Evolutionary conservation across 495 filamentous ascomycete species (phyloP).

Genomic region (Lophiostoma macrostomum): DNA sequence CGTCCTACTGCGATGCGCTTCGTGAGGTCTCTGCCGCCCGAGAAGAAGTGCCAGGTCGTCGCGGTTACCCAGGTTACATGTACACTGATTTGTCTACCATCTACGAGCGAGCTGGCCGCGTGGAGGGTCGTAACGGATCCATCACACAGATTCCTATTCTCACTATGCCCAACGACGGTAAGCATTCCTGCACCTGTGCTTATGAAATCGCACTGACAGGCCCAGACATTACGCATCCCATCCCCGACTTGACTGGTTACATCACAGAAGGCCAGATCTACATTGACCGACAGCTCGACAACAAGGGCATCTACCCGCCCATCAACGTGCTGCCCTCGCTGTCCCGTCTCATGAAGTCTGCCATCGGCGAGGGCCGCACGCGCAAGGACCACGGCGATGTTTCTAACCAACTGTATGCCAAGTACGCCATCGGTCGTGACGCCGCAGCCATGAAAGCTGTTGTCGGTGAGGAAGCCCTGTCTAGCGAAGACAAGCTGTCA

Average conservation of each 20-base stretch:
- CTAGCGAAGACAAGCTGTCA: conserved; percentile 92
- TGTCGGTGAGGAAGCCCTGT: conserved; percentile 95
- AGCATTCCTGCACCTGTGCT: conserved; percentile 6
- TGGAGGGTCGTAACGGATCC: conserved; percentile 93
- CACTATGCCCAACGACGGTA: conserved; percentile 98
- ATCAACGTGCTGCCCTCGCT: conserved; percentile 99
- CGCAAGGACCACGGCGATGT: conserved; percentile 96
- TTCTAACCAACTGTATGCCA: conserved; percentile 98
- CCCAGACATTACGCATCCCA: conserved; percentile 95
- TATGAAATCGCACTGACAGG: not conserved
- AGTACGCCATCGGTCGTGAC: conserved; percentile 98
- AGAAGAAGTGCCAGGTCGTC: conserved; percentile 99
- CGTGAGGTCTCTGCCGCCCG: conserved; percentile 96
- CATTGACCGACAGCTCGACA: conserved; percentile 89
- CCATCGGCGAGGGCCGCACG: conserved; percentile 94
- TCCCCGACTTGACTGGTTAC: conserved; percentile 97
- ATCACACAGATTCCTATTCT: conserved; percentile 99
- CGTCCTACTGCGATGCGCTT: conserved; percentile 96
- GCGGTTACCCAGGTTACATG: conserved; percentile 99
- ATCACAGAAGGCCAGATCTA: conserved; percentile 99
- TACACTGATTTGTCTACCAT: conserved; percentile 99
- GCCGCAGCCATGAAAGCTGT: conserved; percentile 99
- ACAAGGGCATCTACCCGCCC: conserved; percentile 95
- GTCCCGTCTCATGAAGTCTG: conserved; percentile 99
- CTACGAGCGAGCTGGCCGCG: conserved; percentile 98